Percentiles rank a stretch among this genome's conserved stretches.
phyloP scores from a whole-genome alignment of 2,329 filamentous ascomycete genomes.

The Chaetomium globosum region DNA sequence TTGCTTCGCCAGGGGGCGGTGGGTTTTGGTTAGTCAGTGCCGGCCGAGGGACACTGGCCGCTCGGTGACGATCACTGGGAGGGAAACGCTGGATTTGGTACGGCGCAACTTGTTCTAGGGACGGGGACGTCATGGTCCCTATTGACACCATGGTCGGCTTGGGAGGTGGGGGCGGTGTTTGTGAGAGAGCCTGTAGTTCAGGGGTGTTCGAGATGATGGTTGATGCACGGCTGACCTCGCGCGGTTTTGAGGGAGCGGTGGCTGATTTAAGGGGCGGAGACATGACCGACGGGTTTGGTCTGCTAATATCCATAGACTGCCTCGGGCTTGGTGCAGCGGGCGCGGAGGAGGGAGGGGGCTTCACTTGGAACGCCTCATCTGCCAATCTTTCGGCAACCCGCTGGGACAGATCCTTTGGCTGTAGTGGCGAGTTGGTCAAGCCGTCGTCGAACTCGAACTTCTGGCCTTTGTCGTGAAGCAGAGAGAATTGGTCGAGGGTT shows the following conservation, averaged over 20 bases:
- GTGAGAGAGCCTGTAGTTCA: conserved; percentile 61
- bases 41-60: conserved; percentile 47
- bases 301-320: conserved; percentile 39
- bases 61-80: conserved; percentile 44
- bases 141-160: conserved; percentile 54
- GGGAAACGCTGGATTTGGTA: conserved; percentile 50
- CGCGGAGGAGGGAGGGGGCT: conserved; percentile 37
- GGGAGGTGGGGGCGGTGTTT: conserved; percentile 42
- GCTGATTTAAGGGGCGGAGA: conserved; percentile 46
- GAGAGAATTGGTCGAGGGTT: conserved; percentile 87
- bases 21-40: conserved; percentile 39
- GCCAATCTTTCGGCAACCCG: conserved; percentile 75
- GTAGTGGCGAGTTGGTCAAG: conserved; percentile 50
- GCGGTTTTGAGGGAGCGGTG: conserved; percentile 48
- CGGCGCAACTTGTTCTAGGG: conserved; percentile 49
- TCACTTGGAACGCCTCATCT: conserved; percentile 76
- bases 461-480: conserved; percentile 79
- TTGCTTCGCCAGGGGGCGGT: conserved; percentile 34
- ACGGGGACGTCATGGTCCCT: conserved; percentile 77
- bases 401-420: conserved; percentile 62
- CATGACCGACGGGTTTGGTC: conserved; percentile 40
- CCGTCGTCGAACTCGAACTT: conserved; percentile 80
- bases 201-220: conserved; percentile 66
- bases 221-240: conserved; percentile 62
- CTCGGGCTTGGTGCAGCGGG: conserved; percentile 40